Evolutionary conservation across 192 early-diverging fungal genomes (phyloP).

Genomic region (Backusella tarrabulga): DNA sequence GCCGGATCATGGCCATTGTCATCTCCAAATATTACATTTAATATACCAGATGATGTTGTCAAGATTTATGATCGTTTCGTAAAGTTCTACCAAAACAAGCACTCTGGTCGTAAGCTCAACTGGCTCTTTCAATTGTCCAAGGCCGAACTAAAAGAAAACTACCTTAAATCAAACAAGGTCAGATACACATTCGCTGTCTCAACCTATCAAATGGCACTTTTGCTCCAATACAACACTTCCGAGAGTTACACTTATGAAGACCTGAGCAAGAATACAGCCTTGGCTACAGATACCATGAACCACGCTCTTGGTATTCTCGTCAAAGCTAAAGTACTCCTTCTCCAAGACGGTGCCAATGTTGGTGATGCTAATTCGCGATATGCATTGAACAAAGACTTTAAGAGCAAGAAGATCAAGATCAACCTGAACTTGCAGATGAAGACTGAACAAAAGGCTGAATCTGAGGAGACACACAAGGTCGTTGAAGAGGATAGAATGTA

Average conservation of each 20-base stretch:
- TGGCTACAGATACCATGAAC: constrained; percentile 64
- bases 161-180: constrained; percentile 71
- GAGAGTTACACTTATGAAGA: constrained; percentile 78
- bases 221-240: constrained; percentile 85
- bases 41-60: constrained; percentile 84
- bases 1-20: constrained; percentile 94
- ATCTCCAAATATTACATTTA: constrained; percentile 73
- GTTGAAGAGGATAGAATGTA: constrained; percentile 91
- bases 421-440: constrained; percentile 86
- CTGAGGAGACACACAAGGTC: constrained; percentile 88
- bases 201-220: constrained; percentile 91
- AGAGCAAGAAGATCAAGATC: constrained; percentile 84
- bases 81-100: constrained; percentile 85
- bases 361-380: constrained; percentile 60
- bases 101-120: constrained; percentile 87
- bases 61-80: constrained; percentile 85
- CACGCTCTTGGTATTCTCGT: constrained; percentile 75
- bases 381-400: constrained; percentile 77
- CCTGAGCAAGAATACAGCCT: constrained; percentile 66
- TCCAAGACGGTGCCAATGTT: constrained; percentile 50
- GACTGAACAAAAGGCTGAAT: constrained; percentile 88
- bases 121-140: constrained; percentile 93
- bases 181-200: constrained; percentile 78
- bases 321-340: constrained; percentile 79
- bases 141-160: constrained; percentile 92